Evolutionary conservation across 805 yeast species (phyloP).

Genomic region (Spathaspora sp.): DNA sequence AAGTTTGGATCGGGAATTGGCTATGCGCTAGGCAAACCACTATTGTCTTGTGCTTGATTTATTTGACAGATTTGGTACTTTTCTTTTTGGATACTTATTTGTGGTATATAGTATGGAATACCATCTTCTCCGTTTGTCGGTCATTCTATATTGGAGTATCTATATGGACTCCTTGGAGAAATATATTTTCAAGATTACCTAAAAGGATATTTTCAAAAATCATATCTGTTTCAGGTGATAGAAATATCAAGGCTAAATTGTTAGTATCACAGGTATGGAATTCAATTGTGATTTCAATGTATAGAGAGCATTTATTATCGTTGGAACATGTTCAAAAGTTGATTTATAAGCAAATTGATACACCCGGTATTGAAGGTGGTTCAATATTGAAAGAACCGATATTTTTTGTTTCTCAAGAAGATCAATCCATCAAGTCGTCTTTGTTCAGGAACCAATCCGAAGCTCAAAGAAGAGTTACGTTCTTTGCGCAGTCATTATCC

Average conservation of each 20-base stretch:
- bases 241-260: constrained; percentile 44
- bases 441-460: constrained; percentile 63
- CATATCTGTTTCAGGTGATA: constrained; percentile 40
- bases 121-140: constrained; percentile 65
- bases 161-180: constrained; percentile 88
- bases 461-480: constrained; percentile 79
- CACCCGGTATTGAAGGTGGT: constrained; percentile 7
- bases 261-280: constrained; percentile 77
- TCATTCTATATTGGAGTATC: constrained; percentile 76
- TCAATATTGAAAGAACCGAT: constrained; percentile 60
- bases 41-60: constrained; percentile 50
- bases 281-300: constrained; percentile 78
- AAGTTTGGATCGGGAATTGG: constrained; percentile 46
- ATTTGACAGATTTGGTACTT: constrained; percentile 59
- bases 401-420: constrained; percentile 81
- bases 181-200: constrained; percentile 71
- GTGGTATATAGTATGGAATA: constrained; percentile 83
- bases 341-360: constrained; percentile 49
- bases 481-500: constrained; percentile 85
- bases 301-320: constrained; percentile 72
- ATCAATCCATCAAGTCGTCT: constrained; percentile 57
- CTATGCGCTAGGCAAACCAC: constrained; percentile 57
- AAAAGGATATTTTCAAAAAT: constrained; percentile 72
- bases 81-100: constrained; percentile 79
- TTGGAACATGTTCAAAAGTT: constrained; percentile 68